A percentile compares a stretch with the other conserved stretches of the same genome.
These are phyloP conservation scores for Quercus bicolor DNA, from an alignment of 306 rosid species.

Conservation along the genomic window DNA sequence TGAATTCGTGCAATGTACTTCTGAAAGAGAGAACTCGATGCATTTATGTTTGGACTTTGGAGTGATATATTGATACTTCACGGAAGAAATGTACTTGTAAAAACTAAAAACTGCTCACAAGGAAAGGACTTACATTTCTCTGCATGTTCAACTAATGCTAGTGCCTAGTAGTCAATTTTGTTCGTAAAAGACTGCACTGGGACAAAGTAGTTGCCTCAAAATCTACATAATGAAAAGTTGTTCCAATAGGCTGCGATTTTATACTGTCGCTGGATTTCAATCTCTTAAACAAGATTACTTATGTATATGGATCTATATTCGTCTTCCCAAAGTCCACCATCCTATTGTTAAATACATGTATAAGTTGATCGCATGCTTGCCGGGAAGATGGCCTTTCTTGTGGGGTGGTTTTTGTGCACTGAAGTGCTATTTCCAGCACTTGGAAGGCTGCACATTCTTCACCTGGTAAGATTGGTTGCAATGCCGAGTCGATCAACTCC, in stretches of 20 bases:
- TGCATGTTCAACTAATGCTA: neutral
- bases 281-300: slow-evolving; percentile 8
- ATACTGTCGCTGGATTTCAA: neutral
- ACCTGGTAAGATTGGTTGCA: slow-evolving; percentile 54
- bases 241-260: neutral
- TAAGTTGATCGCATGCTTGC: slow-evolving; percentile 67
- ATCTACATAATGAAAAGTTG: neutral
- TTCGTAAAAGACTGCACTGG: neutral
- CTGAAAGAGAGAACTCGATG: too few relatives aligned
- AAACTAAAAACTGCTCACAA: neutral
- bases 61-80: too few relatives aligned
- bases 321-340: slow-evolving; percentile 42
- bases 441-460: slow-evolving; percentile 66
- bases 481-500: slow-evolving; percentile 60
- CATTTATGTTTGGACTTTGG: too few relatives aligned
- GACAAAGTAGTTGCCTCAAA: neutral
- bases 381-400: slow-evolving; percentile 79
- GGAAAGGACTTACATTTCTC: neutral
- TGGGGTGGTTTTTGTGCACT: slow-evolving; percentile 74
- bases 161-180: neutral
- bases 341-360: slow-evolving; percentile 54
- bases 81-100: too few relatives aligned
- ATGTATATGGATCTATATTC: slow-evolving; percentile 21
- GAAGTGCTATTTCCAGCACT: slow-evolving; percentile 85
- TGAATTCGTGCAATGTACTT: neutral